Percentiles rank a stretch among this genome's conserved stretches.
Conservation (phyloP, 2,329 filamentous ascomycete genomes). For the Sporothrix luriei region DNA sequence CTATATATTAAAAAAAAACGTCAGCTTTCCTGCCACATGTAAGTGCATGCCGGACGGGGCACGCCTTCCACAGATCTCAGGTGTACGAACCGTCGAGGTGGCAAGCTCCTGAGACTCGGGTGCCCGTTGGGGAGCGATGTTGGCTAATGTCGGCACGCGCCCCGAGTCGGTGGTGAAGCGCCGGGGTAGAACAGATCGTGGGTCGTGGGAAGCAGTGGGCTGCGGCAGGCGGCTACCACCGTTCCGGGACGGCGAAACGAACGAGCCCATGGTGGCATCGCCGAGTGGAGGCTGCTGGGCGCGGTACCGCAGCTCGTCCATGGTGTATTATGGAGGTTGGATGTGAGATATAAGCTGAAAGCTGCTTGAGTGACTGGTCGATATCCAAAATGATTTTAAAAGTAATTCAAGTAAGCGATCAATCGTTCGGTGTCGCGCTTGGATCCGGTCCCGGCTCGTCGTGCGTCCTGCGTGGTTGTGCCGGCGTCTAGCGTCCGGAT, state of each 20-base stretch:
- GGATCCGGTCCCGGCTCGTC: constrained; percentile 1
- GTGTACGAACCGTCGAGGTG: constrained; percentile 41
- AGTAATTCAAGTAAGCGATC: background rate
- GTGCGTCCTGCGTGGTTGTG: constrained; percentile 2
- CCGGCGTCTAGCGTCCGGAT: constrained; percentile 10
- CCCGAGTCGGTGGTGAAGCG: constrained; percentile 93
- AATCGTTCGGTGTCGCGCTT: constrained; percentile 4
- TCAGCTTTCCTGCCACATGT: background rate
- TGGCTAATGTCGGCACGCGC: constrained; percentile 73
- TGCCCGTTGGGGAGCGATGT: constrained; percentile 58
- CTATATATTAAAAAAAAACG: constrained; percentile 46
- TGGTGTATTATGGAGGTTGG: constrained; percentile 40
- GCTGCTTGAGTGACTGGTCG: no score
- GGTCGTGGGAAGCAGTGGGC: constrained; percentile 63
- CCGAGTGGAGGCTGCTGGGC: constrained; percentile 75
- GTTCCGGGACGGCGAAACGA: constrained; percentile 74
- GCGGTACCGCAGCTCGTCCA: constrained; percentile 80
- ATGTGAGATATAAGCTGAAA: background rate
- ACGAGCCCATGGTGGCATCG: constrained; percentile 72
- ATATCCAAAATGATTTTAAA: background rate
- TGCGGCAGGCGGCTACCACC: constrained; percentile 61
- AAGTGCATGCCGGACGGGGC: background rate
- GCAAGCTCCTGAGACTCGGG: constrained; percentile 57
- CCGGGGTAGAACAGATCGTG: constrained; percentile 76
- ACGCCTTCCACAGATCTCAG: background rate